Evolutionary conservation across 192 early-diverging fungal species (phyloP), one percentile per base, ranked within the genome.

Genomic region (Piromyces finnis): DNA sequence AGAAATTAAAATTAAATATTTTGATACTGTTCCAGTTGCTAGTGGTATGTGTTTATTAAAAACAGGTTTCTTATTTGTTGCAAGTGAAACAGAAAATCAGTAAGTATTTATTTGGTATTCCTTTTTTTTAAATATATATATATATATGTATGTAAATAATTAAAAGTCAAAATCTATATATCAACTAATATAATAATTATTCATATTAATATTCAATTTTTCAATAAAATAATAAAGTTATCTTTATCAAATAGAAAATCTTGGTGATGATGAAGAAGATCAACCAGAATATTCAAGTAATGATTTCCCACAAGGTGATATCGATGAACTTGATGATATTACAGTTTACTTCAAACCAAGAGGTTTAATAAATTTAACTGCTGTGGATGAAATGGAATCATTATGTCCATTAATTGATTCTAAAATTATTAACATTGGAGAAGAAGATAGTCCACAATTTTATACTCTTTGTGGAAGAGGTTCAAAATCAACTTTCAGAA

Each of bases 361-460:
- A 28, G 90, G 89, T 36, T 83, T 99, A 30, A 87, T 90, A 77
- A 98, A 97, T 81, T 84, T 99, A 81, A 84, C 91, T 16, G 88
- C 92, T n/a, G 95, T 98, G 6, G 97, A 98, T 85, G 96, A 97
- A 84, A 83, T 97, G 78, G 93, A 96, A 35, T 92, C 92, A 28
- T 81, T 94, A 51, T 84, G 91, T 35, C 96, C 97, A 9, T 82
- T 99, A 39, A 89, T 95, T 77, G 92, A 94, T 79, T 88, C 93
- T 35, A 93, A 92, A 82, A 92, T 97, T 17, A 81, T 93, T n/a
- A 97, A 98, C 82, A 85, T 98, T 29, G 90, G 93, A 0, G 91
- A 93, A 22, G 98, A 98, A 79, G 94, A 95, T 30, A 92, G 94
- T 5, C 97, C 98, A 32, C 97, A 98, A 86, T 91, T 99, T 37